phyloP scores from a whole-genome alignment of 257 asterid genomes.

The Asclepias syriaca region DNA sequence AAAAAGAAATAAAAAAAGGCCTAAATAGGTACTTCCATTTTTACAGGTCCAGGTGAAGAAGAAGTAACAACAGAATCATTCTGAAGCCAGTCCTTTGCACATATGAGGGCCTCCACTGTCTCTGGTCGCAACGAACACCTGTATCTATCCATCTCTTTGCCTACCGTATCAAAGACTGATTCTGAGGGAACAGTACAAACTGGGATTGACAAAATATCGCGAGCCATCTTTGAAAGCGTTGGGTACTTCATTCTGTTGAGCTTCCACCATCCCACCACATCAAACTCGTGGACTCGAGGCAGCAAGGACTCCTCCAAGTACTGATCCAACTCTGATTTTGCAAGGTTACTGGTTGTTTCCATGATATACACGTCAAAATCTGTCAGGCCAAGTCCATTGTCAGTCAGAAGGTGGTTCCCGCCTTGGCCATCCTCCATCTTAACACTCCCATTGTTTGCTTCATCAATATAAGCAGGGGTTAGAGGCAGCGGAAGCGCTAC shows the following conservation, averaged over 20 bases:
- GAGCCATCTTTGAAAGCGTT: conserved; percentile 88
- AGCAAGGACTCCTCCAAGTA: conserved; percentile 86
- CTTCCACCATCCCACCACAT: conserved; percentile 97
- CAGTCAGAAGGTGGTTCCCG: conserved; percentile 18
- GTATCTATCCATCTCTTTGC: conserved; percentile 86
- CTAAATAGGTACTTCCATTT: conserved; percentile 74
- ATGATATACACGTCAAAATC: conserved; percentile 80
- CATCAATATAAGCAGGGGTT: conserved; percentile 54
- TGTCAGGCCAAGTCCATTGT: conserved; percentile 52
- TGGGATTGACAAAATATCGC: conserved; percentile 85
- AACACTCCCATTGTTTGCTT: conserved; percentile 37
- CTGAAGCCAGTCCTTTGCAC: conserved; percentile 89
- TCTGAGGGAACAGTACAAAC: conserved; percentile 53
- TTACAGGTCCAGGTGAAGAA: conserved; percentile 33
- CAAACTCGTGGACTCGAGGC: conserved; percentile 86
- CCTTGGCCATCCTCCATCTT: conserved; percentile 48
- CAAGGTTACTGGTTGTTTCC: conserved; percentile 70
- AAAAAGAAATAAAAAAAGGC: not conserved
- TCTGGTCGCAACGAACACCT: conserved; percentile 75
- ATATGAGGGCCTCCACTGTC: conserved; percentile 86
- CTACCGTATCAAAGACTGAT: conserved; percentile 60
- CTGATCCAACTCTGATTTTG: conserved; percentile 80
- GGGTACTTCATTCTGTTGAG: conserved; percentile 77
- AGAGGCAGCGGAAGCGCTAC: conserved; percentile 55
- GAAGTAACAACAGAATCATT: conserved; percentile 36